Evolutionary conservation across 2,329 filamentous ascomycete genomes (phyloP), one percentile per base, ranked within the genome.

Genomic region (Pseudocercospora macadamiae): DNA sequence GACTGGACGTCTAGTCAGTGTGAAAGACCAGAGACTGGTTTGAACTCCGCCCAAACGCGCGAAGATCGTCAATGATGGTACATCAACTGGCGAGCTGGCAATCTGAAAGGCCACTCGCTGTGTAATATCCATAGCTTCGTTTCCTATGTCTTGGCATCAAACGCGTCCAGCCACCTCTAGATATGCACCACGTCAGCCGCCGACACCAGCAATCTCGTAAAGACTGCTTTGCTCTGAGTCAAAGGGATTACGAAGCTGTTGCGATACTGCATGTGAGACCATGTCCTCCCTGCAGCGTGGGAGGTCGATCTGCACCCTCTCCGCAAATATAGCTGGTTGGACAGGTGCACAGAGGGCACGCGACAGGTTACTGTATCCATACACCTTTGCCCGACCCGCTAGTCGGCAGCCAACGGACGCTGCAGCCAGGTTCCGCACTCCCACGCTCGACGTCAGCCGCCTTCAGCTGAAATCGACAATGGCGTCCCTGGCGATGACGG

Each of bases 401-500:
- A 51, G 10, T 25, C 19, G 48, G 48, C 30, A 47, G n/a, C 47
- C 47, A 32, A 34, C 26, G 26, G 28, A 49, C n/a, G 23, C 42
- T 26, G 47, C 25, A 49, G 6, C 32, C 36, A 53, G 51, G 36
- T 30, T 45, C 39, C 39, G 58, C 21, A 25, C 21, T 16, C 32
- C 32, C 51, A 53, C 51, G 10, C 45, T 21, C 12, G 25, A 49
- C 19, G 19, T 34, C 54, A 55, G 7, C 30, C 19, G 8, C 12
- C 42, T 28, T 55, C 52, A 61, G 3, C 70, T 64, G 51, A 89
- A 82, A 66, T 88, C 83, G 12, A 91, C 73, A 39, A 86, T 83
- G 16, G 89, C 76, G 52, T 80, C 76, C 18, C 73, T 75, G 44
- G 85, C 78, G 49, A 88, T 70, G 42, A 87, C 83, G 1, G 82